Conservation (phyloP, 1,139 yeast species). For the Pichia sp. region DNA sequence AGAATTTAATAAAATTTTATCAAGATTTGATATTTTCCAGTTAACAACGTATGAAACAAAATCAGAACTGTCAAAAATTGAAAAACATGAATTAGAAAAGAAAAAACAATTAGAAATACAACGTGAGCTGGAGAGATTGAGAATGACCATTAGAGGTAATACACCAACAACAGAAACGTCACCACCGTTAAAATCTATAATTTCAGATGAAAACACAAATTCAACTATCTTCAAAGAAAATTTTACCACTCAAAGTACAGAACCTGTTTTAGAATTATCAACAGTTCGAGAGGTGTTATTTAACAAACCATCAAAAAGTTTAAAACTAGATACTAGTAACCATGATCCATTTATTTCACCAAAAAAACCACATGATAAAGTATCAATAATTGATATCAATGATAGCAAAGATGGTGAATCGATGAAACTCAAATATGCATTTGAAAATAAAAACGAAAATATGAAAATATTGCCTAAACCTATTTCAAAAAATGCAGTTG, state of each 20-base stretch:
- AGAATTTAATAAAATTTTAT: constrained; percentile 10
- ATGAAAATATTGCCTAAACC: background rate
- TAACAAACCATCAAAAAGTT: background rate
- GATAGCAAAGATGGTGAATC: too few species aligned
- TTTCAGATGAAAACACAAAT: background rate
- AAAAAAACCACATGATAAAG: background rate
- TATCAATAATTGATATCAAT: background rate
- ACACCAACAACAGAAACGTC: background rate
- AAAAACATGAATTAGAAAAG: background rate
- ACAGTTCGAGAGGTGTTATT: too few species aligned
- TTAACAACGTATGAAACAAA: background rate
- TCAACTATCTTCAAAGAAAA: background rate
- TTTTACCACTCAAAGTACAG: too few species aligned
- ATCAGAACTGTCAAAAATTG: background rate
- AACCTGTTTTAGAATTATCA: background rate
- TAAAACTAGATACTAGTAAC: background rate
- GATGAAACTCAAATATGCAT: too few species aligned
- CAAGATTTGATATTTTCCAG: background rate
- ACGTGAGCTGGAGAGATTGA: background rate
- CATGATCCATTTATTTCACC: background rate
- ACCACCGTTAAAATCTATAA: too few species aligned
- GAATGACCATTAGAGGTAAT: background rate
- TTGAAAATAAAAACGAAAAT: background rate
- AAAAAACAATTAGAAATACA: background rate
- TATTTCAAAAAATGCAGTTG: background rate